Conservation (phyloP, 305 asterid species). For the Solanum hybrid region DNA sequence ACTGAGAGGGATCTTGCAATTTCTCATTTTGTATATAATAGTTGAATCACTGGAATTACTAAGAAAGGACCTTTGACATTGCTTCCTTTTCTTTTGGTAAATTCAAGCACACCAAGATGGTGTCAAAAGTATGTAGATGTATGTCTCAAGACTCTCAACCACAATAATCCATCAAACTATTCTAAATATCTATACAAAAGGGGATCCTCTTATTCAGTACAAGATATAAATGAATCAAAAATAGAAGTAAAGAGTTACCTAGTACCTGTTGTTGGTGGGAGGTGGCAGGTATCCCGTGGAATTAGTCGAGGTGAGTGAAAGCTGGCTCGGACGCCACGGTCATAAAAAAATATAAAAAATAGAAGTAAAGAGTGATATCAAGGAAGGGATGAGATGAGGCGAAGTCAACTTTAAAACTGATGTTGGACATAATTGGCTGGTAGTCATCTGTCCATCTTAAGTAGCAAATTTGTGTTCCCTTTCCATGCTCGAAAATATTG, state of each 20-base stretch:
- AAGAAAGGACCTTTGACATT: background rate
- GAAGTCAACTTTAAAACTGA: background rate
- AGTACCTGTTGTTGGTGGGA: background rate
- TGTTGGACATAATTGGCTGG: background rate
- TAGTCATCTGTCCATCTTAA: background rate
- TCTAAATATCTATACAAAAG: background rate
- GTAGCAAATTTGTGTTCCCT: background rate
- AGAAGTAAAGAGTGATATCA: background rate
- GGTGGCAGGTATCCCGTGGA: background rate
- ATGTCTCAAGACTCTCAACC: background rate
- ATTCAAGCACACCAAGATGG: background rate
- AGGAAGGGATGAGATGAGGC: background rate
- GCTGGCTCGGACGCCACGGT: background rate
- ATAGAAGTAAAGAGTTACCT: background rate
- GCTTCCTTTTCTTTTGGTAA: background rate
- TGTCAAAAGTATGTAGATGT: background rate
- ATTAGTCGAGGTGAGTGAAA: background rate
- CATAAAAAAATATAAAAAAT: too few species aligned
- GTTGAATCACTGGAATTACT: background rate
- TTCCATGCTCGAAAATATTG: background rate
- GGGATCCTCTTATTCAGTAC: background rate
- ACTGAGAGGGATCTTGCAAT: background rate
- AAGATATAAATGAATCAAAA: background rate
- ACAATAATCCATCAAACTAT: background rate
- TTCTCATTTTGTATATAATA: background rate